Evolutionary conservation across 768 basidiomycete genomes (phyloP).

Genomic region (Leccinum uliginosum): DNA sequence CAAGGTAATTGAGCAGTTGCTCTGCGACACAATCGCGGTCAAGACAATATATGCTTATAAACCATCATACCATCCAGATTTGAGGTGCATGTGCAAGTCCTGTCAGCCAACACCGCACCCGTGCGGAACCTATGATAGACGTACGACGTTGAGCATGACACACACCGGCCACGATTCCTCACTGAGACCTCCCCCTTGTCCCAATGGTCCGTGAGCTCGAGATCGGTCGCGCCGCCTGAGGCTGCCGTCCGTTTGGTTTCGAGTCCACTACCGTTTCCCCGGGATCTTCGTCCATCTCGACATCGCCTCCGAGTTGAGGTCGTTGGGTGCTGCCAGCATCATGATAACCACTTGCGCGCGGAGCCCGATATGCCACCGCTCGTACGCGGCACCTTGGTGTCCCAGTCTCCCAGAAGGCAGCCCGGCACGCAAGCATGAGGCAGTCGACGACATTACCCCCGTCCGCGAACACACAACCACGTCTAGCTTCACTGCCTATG

Average conservation of each 20-base stretch:
- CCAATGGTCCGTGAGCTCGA: conserved; percentile 85
- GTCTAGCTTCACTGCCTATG: conserved; percentile 76
- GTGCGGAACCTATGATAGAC: too few relatives aligned
- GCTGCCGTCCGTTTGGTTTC: conserved; percentile 43
- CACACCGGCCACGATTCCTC: conserved; percentile 72
- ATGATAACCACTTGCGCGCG: conserved; percentile 24
- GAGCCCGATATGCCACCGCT: conserved; percentile 62
- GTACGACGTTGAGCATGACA: conserved; percentile 71
- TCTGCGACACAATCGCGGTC: too few relatives aligned
- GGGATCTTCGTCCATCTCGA: conserved; percentile 44
- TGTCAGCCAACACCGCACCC: too few relatives aligned
- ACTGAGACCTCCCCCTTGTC: conserved; percentile 70
- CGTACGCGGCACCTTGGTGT: conserved; percentile 72
- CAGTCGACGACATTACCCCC: conserved; percentile 74
- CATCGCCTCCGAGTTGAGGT: conserved; percentile 20
- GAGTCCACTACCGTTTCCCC: conserved; percentile 48
- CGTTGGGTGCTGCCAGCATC: too few relatives aligned
- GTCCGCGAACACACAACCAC: conserved; percentile 64
- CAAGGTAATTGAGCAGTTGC: conserved; percentile 79
- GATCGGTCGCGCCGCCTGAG: conserved; percentile 56
- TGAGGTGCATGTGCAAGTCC: too few relatives aligned
- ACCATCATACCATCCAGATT: too few relatives aligned
- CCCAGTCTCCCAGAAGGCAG: conserved; percentile 69
- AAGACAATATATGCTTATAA: too few relatives aligned
- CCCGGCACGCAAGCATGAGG: conserved; percentile 72